These are phyloP conservation scores for Phytophthora brassicae DNA, from an alignment of 352 stramenopile species.

Conservation along the genomic window DNA sequence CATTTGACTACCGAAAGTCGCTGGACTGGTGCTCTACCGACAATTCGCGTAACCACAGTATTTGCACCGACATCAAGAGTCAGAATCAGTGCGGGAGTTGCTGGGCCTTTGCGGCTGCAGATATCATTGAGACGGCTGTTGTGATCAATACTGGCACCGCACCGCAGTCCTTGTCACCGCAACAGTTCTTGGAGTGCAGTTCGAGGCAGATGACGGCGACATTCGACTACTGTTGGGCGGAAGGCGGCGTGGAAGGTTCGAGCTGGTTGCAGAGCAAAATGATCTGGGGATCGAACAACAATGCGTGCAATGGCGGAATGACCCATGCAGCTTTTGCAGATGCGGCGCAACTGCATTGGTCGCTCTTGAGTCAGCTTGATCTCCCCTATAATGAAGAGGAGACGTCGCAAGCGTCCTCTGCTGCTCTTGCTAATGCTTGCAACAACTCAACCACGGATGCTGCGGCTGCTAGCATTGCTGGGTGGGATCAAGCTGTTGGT, in stretches of 20 bases:
- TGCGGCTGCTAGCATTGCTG: constrained; percentile 62
- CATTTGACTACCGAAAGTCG: constrained; percentile 34
- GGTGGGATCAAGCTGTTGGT: constrained; percentile 71
- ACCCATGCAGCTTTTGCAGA: constrained; percentile 74
- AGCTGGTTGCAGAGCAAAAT: constrained; percentile 66
- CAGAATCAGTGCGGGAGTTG: constrained; percentile 82
- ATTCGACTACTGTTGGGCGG: constrained; percentile 81
- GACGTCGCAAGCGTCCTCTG: constrained; percentile 23
- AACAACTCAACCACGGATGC: constrained; percentile 32
- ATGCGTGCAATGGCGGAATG: constrained; percentile 73
- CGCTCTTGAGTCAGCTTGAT: constrained; percentile 60
- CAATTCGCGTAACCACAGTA: constrained; percentile 60
- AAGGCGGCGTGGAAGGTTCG: constrained; percentile 43
- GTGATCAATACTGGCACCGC: constrained; percentile 41
- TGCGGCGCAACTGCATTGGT: constrained; percentile 50
- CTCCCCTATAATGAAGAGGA: constrained; percentile 69
- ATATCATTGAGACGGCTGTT: constrained; percentile 78
- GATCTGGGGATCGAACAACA: constrained; percentile 73
- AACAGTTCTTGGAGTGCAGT: constrained; percentile 82
- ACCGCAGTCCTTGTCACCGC: constrained; percentile 65
- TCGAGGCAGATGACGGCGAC: constrained; percentile 64
- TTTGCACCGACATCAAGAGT: constrained; percentile 78
- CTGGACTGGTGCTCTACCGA: constrained; percentile 79
- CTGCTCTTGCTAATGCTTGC: constrained; percentile 40
- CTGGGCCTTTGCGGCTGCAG: constrained; percentile 79